A percentile compares a stretch with the other conserved stretches of the same genome.
Evolutionary conservation across 306 rosid species (phyloP).

Genomic region (Cicer judaicum): DNA sequence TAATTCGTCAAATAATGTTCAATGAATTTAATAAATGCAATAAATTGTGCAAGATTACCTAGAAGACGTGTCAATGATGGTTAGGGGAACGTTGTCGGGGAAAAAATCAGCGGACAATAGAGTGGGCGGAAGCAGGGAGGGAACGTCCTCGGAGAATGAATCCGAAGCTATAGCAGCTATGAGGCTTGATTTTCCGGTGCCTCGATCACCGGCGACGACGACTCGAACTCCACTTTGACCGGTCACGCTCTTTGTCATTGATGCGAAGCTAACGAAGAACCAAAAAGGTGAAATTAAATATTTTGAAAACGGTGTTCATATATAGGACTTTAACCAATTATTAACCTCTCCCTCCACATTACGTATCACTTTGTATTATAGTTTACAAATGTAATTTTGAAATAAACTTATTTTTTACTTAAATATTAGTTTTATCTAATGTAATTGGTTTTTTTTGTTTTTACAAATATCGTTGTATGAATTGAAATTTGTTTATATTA

Average conservation of each 20-base stretch:
- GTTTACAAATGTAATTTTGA: too few relatives aligned
- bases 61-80: constrained; percentile 79
- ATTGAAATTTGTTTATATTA: too few relatives aligned
- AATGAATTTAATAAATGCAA: background rate
- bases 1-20: background rate
- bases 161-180: constrained; percentile 72
- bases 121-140: constrained; percentile 74
- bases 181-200: constrained; percentile 86
- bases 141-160: constrained; percentile 62
- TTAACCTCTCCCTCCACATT: background rate
- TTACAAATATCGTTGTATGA: too few relatives aligned
- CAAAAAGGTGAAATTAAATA: background rate
- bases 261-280: constrained; percentile 9
- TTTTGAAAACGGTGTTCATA: constrained; percentile 11
- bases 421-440: too few relatives aligned
- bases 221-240: constrained; percentile 59
- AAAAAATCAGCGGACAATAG: constrained; percentile 73
- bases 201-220: constrained; percentile 77
- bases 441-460: too few relatives aligned
- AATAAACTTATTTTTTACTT: too few relatives aligned
- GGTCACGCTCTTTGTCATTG: constrained; percentile 39
- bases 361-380: too few relatives aligned
- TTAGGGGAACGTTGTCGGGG: constrained; percentile 70
- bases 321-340: background rate
- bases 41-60: constrained; percentile 49